Conservation (phyloP, 2,329 filamentous ascomycete species). For the Elsinoe perseae region DNA sequence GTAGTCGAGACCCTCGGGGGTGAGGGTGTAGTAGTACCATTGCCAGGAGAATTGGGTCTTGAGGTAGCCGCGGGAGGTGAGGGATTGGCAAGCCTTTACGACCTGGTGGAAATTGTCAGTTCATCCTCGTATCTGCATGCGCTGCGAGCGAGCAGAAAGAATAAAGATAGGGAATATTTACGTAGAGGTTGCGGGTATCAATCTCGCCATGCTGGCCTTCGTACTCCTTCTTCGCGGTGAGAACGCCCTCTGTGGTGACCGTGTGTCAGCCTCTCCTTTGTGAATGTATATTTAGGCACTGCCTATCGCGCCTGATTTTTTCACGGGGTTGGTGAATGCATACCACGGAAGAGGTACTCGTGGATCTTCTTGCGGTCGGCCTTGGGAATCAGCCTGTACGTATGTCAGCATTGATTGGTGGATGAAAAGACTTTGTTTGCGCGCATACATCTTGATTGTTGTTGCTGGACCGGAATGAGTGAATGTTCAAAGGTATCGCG, state of each 20-base stretch:
- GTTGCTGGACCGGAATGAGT: slow-evolving; percentile 19
- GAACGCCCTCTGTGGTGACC: slow-evolving; percentile 55
- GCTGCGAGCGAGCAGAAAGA: neutral
- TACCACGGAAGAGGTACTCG: slow-evolving; percentile 82
- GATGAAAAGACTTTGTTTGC: neutral
- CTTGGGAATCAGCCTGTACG: slow-evolving; percentile 96
- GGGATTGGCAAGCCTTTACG: slow-evolving; percentile 97
- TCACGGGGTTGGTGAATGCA: slow-evolving; percentile 16
- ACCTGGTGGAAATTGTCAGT: slow-evolving; percentile 41
- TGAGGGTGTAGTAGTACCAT: slow-evolving; percentile 99
- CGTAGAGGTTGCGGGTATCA: slow-evolving; percentile 77
- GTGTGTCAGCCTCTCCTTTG: slow-evolving; percentile 35
- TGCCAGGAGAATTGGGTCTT: slow-evolving; percentile 99
- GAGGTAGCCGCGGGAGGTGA: slow-evolving; percentile 95
- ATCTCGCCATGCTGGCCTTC: slow-evolving; percentile 97
- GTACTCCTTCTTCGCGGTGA: slow-evolving; percentile 99
- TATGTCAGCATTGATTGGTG: slow-evolving; percentile 22
- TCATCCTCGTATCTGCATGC: neutral
- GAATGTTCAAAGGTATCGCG: neutral
- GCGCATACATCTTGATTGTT: slow-evolving; percentile 38
- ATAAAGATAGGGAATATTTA: slow-evolving; percentile 7
- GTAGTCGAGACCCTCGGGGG: slow-evolving; percentile 99
- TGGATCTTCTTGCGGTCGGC: slow-evolving; percentile 99
- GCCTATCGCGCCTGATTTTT: slow-evolving; percentile 14
- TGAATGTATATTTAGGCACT: slow-evolving; percentile 12